Evolutionary conservation across 805 yeast species (phyloP), one percentile per base, ranked within the genome.

Genomic region (Candida fluviatilis): DNA sequence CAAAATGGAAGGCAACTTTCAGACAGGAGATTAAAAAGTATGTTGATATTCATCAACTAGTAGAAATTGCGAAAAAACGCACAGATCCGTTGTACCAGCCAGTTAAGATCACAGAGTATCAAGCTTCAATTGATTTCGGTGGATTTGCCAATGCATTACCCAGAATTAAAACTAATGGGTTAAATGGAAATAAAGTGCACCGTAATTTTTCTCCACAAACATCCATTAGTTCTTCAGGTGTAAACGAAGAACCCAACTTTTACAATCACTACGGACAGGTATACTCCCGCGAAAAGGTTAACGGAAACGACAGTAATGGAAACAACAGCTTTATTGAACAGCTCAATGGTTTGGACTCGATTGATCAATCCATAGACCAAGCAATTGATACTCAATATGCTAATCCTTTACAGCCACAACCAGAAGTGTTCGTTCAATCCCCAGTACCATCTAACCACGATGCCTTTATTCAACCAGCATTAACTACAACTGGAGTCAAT

Each of bases 71-170:
- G n/a, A 60, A 55, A 26, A 41, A 42, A 5, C 48, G 46, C 17
- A 39, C 29, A 3, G 61, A 63, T 37, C 43, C 48, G 2, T 39
- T 36, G 15, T 66, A 67, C 41, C 58, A 58, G 34, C 66, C 70
- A 2, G 47, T 48, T 6, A 54, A 49, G 35, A 36, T 62, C 37
- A 55, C 58, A 5, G 72, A 67, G 39, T 51, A 58, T 39, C 62
- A 57, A 38, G 71, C 70, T 4, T 57, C 67, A 30, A 47, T 64
- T 32, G 63, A 59, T 24, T 67, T 65, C 52, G 72, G 71, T 1
- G 71, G 73, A 4, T 51, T 45, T 35, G 44, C 46, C 31, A 60
- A 58, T 41, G 65, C 65, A 29, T 36, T 43, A 31, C 34, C 42
- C 6, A 45, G 43, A 38, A 39, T 42, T 30, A 43, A 33, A 23